Evolutionary conservation across 148 eudicot genomes (phyloP).

Genomic region (Vaccinium corymbosum): DNA sequence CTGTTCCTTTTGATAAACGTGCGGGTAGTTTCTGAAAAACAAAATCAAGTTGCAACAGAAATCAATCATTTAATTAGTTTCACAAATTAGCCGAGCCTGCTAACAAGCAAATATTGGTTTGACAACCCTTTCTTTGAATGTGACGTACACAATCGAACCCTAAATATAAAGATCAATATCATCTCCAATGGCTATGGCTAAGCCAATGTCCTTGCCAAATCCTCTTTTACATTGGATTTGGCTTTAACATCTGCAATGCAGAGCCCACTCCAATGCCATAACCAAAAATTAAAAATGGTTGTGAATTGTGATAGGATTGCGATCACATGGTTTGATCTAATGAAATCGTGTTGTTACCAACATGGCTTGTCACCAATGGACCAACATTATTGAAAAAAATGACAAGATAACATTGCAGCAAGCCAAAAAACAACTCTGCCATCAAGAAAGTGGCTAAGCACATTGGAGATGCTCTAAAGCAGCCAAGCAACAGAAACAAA

Average conservation of each 20-base stretch:
- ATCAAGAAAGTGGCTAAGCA: neutral
- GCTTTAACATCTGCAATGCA: neutral
- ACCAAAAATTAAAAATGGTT: neutral
- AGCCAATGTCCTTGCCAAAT: neutral
- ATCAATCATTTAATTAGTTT: neutral
- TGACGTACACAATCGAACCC: neutral
- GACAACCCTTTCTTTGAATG: neutral
- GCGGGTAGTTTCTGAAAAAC: constrained; percentile 57
- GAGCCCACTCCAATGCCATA: neutral
- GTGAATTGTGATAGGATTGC: neutral
- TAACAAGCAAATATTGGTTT: neutral
- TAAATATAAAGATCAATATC: neutral
- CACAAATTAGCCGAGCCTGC: neutral
- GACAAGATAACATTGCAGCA: neutral
- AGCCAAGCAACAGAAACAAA: constrained; percentile 5
- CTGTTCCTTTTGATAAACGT: constrained; percentile 68
- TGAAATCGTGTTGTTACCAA: neutral
- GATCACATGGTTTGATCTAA: neutral
- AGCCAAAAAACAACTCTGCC: neutral
- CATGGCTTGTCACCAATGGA: neutral
- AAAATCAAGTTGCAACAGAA: constrained; percentile 3
- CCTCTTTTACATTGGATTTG: neutral
- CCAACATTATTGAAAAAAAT: neutral
- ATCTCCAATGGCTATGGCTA: neutral
- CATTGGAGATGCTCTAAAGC: neutral